Conservation (phyloP, 768 basidiomycete genomes). For the Rhodotorula graminis region DNA sequence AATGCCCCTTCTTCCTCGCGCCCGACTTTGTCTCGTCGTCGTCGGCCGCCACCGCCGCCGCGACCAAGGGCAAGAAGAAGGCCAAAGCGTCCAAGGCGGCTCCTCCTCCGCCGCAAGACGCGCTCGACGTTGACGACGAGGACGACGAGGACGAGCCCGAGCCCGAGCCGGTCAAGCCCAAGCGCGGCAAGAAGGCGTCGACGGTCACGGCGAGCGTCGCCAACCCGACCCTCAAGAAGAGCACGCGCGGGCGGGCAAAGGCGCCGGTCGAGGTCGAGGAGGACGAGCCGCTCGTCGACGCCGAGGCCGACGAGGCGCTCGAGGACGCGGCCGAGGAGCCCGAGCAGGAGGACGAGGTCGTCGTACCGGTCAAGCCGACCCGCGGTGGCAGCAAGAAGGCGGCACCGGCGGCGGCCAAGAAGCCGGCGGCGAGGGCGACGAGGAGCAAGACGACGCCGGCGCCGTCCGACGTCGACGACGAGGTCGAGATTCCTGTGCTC, state of each 20-base stretch:
- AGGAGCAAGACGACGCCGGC: constrained; percentile 13
- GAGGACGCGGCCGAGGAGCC: constrained; percentile 4
- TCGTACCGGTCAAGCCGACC: not conserved
- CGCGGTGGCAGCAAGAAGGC: not conserved
- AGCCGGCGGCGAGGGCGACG: not conserved
- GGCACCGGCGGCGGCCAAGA: not conserved
- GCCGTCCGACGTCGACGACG: constrained; percentile 11
- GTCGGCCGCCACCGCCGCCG: not conserved
- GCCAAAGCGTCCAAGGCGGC: not conserved
- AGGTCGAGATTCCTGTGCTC: not conserved
- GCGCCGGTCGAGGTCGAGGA: constrained; percentile 5
- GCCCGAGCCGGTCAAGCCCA: constrained; percentile 6
- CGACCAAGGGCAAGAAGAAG: not conserved
- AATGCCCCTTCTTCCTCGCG: constrained; percentile 34
- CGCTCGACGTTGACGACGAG: not conserved
- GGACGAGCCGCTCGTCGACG: constrained; percentile 1
- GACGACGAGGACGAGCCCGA: not conserved
- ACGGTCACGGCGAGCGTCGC: not conserved
- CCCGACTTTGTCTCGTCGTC: not conserved
- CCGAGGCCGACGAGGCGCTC: not conserved
- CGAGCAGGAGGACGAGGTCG: not conserved
- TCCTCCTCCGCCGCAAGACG: not conserved
- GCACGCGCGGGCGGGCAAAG: not conserved
- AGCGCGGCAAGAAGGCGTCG: constrained; percentile 22
- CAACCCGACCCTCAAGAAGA: not conserved